phyloP scores from a whole-genome alignment of 1,284 basidiomycete genomes.

The Coriolopsis trogii region DNA sequence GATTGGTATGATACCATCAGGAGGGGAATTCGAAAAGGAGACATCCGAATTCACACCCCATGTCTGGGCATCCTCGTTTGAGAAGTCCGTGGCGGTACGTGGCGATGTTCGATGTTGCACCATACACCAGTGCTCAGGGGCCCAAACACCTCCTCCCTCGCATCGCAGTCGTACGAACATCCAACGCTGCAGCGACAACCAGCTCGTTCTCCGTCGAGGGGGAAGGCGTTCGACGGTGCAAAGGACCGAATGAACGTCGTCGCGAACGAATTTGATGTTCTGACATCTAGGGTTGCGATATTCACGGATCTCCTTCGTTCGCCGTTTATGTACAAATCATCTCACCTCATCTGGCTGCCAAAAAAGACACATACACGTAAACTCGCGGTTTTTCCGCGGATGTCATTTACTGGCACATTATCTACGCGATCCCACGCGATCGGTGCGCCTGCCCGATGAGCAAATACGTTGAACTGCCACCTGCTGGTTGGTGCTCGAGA shows the following conservation, averaged over 20 bases:
- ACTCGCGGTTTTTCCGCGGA: not conserved
- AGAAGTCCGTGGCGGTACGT: conserved; percentile 8
- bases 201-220: not conserved
- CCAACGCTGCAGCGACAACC: not conserved
- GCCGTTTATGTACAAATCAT: no score
- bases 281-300: conserved; percentile 2
- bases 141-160: conserved; percentile 1
- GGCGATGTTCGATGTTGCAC: conserved; percentile 7
- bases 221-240: not conserved
- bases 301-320: conserved; percentile 7
- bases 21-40: not conserved
- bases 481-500: no score
- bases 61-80: not conserved
- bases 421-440: not conserved
- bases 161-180: not conserved
- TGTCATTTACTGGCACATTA: not conserved
- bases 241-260: conserved; percentile 5
- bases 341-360: conserved; percentile 2
- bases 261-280: conserved; percentile 19
- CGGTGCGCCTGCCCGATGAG: not conserved
- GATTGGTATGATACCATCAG: conserved; percentile 3
- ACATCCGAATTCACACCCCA: not conserved
- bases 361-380: not conserved
- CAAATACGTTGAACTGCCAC: no score
- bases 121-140: no score